Conservation (phyloP, 169 alveolate species). For the Babesia caballi region DNA sequence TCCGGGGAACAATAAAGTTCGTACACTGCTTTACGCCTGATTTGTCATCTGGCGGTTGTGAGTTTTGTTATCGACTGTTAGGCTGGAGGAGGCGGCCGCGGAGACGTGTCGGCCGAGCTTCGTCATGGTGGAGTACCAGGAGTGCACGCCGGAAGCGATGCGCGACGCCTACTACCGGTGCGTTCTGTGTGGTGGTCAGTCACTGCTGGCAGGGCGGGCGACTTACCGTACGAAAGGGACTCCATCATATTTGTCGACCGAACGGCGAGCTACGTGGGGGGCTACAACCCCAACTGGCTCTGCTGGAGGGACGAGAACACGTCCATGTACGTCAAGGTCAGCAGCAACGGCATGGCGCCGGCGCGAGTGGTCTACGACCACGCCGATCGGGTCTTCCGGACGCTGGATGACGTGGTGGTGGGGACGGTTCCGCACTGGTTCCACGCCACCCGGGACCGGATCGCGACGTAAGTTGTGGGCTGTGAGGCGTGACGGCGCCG, state of each 20-base stretch:
- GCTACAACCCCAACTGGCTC: conserved; percentile 65
- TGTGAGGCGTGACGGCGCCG: not conserved
- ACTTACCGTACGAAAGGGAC: conserved; percentile 32
- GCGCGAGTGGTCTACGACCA: conserved; percentile 22
- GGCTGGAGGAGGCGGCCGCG: conserved; percentile 21
- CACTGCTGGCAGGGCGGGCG: not conserved
- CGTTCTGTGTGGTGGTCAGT: not conserved
- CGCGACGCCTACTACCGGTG: conserved; percentile 36
- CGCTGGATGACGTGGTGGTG: conserved; percentile 4
- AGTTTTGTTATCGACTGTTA: too few species aligned
- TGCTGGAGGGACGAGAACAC: conserved; percentile 50
- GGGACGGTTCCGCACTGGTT: not conserved
- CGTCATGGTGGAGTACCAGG: conserved; percentile 23
- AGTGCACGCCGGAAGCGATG: conserved; percentile 34
- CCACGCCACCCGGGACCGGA: not conserved
- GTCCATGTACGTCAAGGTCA: not conserved
- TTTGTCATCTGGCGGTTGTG: not conserved
- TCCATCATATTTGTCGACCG: conserved; percentile 50
- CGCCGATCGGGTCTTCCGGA: not conserved
- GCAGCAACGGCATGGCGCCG: not conserved
- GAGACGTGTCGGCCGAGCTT: not conserved
- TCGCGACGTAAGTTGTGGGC: conserved; percentile 15
- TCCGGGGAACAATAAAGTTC: too few species aligned
- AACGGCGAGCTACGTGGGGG: conserved; percentile 57
- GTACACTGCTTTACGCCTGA: not conserved